phyloP scores from a whole-genome alignment of 2,329 filamentous ascomycete species.

The Diaporthe nobilis region DNA sequence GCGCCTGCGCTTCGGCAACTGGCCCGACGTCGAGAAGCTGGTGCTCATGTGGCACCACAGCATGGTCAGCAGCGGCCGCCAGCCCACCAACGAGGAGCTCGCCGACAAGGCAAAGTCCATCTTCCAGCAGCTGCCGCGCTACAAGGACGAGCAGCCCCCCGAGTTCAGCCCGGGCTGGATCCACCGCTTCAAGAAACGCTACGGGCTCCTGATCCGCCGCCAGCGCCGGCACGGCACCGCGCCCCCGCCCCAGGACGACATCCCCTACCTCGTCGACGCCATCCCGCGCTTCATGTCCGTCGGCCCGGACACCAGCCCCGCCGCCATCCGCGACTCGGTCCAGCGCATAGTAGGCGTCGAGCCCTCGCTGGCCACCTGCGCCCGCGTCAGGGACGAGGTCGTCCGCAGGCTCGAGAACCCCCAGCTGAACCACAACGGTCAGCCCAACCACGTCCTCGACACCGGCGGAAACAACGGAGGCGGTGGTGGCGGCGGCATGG shows the following conservation, averaged over 20 bases:
- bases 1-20: conserved; percentile 73
- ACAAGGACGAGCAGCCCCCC: conserved; percentile 71
- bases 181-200: conserved; percentile 75
- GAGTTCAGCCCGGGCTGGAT: conserved; percentile 77
- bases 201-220: conserved; percentile 69
- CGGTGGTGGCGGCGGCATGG: conserved; percentile 4
- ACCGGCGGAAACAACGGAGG: conserved; percentile 41
- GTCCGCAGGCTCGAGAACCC: conserved; percentile 58
- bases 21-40: conserved; percentile 74
- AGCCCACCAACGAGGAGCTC: conserved; percentile 74
- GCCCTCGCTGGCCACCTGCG: conserved; percentile 66
- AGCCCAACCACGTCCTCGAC: conserved; percentile 38
- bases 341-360: conserved; percentile 70
- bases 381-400: conserved; percentile 71
- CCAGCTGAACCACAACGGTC: conserved; percentile 42
- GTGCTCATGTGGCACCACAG: conserved; percentile 70
- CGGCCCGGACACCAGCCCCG: conserved; percentile 70
- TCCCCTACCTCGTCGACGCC: conserved; percentile 72
- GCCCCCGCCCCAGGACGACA: conserved; percentile 67
- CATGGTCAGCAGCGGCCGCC: conserved; percentile 65
- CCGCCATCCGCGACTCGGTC: conserved; percentile 71
- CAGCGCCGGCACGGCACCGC: conserved; percentile 67
- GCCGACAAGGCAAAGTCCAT: conserved; percentile 74
- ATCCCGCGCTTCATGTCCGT: conserved; percentile 73
- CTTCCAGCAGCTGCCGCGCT: conserved; percentile 70